Conservation (phyloP, 2,329 filamentous ascomycete genomes). For the Penicillium decumbens region DNA sequence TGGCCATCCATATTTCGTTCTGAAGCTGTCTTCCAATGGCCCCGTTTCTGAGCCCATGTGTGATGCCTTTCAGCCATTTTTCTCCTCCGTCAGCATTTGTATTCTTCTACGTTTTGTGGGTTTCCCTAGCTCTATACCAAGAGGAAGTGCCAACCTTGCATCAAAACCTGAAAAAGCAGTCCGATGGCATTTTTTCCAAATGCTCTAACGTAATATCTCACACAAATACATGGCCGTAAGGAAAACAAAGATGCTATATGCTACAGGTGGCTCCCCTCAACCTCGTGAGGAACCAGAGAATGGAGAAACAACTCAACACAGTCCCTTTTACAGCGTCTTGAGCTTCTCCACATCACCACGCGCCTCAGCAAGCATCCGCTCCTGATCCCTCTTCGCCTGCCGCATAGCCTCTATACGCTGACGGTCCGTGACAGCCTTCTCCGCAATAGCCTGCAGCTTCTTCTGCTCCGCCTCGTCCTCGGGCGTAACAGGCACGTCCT, state of each 20-base stretch:
- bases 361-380: constrained; percentile 43
- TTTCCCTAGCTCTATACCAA: constrained; percentile 10
- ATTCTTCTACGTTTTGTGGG: not conserved
- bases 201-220: constrained; percentile 8
- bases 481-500: constrained; percentile 31
- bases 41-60: not conserved
- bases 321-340: constrained; percentile 29
- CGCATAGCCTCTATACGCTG: constrained; percentile 36
- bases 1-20: constrained; percentile 1
- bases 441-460: constrained; percentile 33
- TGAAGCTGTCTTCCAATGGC: constrained; percentile 1
- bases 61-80: not conserved
- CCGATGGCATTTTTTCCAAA: not conserved
- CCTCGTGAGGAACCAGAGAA: constrained; percentile 2
- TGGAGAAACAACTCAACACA: constrained; percentile 1
- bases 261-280: constrained; percentile 17
- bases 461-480: constrained; percentile 37
- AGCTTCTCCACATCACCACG: constrained; percentile 43
- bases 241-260: constrained; percentile 22
- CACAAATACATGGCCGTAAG: constrained; percentile 23
- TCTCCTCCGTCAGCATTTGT: not conserved
- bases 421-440: constrained; percentile 38
- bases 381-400: constrained; percentile 44
- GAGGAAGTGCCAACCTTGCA: not conserved
- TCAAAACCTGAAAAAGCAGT: not conserved